Evolutionary conservation across 1,139 yeast species (phyloP).

Genomic region (Keqinozyma sinolaborantium): DNA sequence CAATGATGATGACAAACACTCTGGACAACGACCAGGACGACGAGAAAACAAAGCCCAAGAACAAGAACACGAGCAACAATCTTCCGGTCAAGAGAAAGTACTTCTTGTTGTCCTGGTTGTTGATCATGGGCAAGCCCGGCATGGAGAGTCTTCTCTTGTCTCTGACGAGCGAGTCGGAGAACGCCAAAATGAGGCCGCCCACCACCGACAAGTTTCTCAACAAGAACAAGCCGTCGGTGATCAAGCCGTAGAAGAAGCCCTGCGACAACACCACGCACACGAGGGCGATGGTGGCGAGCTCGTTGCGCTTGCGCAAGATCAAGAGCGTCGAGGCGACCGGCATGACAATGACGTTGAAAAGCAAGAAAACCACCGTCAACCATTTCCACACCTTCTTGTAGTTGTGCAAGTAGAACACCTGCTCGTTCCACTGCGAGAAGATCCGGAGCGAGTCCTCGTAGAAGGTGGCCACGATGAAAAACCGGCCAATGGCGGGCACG

Average conservation of each 20-base stretch:
- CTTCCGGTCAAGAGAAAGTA: conserved; percentile 89
- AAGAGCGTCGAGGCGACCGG: conserved; percentile 67
- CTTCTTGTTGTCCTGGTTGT: conserved; percentile 79
- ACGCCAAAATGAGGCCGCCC: conserved; percentile 88
- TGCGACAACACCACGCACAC: conserved; percentile 74
- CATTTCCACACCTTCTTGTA: conserved; percentile 79
- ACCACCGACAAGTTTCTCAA: conserved; percentile 85
- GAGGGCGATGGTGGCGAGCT: conserved; percentile 70
- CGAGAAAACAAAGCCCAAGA: conserved; percentile 80
- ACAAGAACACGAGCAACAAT: conserved; percentile 77
- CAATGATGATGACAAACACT: conserved; percentile 63
- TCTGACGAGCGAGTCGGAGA: conserved; percentile 84
- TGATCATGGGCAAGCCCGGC: conserved; percentile 90
- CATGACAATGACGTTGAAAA: conserved; percentile 69
- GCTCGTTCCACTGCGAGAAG: conserved; percentile 86
- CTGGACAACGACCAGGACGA: conserved; percentile 72
- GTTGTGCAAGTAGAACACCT: conserved; percentile 77
- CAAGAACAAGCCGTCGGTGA: conserved; percentile 77
- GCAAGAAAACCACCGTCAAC: conserved; percentile 69
- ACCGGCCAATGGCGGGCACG: conserved; percentile 84
- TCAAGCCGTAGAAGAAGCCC: conserved; percentile 86
- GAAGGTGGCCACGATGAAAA: conserved; percentile 90
- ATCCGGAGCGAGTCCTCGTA: conserved; percentile 88
- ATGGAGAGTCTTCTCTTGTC: conserved; percentile 67
- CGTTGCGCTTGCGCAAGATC: conserved; percentile 66